Percentiles rank a stretch among this genome's conserved stretches.
phyloP scores from a whole-genome alignment of 2,329 filamentous ascomycete genomes.

The Xylaria arbuscula region DNA sequence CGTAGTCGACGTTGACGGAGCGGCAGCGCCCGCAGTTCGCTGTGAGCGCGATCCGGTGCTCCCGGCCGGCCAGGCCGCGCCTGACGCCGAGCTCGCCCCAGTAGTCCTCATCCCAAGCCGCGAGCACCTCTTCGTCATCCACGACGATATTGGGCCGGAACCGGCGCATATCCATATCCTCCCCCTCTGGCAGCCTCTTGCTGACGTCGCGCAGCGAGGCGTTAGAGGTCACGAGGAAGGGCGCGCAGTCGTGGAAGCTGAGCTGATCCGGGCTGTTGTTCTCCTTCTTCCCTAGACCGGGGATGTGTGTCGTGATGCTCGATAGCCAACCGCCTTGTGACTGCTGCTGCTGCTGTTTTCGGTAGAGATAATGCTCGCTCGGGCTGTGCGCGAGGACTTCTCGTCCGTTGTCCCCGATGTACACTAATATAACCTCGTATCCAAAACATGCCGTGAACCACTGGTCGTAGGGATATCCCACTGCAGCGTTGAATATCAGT shows the following conservation, averaged over 20 bases:
- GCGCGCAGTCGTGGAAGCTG: conserved; percentile 79
- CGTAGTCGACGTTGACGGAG: conserved; percentile 78
- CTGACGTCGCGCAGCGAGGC: conserved; percentile 76
- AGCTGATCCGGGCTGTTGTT: conserved; percentile 59
- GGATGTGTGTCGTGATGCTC: conserved; percentile 51
- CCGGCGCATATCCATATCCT: conserved; percentile 70
- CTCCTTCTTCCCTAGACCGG: conserved; percentile 26
- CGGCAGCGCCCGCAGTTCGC: conserved; percentile 76
- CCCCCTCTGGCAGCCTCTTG: conserved; percentile 61
- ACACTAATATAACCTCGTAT: conserved; percentile 69
- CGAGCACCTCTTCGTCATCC: conserved; percentile 54
- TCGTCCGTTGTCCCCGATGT: conserved; percentile 71
- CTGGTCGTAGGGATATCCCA: conserved; percentile 67
- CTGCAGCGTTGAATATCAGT: background rate
- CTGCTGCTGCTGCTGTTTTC: conserved; percentile 40
- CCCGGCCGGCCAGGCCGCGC: background rate
- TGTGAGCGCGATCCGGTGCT: conserved; percentile 64
- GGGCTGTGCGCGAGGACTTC: conserved; percentile 70
- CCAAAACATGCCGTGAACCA: conserved; percentile 78
- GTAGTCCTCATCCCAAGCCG: conserved; percentile 75
- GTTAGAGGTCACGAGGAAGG: conserved; percentile 77
- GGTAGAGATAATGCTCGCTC: conserved; percentile 44
- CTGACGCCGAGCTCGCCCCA: conserved; percentile 71
- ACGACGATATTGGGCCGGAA: conserved; percentile 81
- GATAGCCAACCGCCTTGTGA: conserved; percentile 50